Conservation (phyloP, 1,284 basidiomycete genomes). For the Amylostereum areolatum region DNA sequence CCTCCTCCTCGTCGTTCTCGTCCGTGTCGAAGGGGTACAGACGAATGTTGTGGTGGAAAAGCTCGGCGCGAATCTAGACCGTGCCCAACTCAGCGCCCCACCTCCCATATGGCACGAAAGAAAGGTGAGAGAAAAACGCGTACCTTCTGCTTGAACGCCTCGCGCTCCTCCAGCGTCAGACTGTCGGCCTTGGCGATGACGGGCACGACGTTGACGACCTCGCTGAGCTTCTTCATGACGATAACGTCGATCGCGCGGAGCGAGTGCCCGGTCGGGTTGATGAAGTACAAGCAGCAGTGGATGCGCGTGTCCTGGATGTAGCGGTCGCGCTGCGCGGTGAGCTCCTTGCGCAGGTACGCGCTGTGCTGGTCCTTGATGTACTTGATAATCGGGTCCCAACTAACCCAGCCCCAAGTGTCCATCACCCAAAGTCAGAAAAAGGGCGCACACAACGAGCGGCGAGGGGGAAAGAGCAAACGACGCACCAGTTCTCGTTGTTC, state of each 20-base stretch:
- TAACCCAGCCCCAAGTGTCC: slow-evolving; percentile 20
- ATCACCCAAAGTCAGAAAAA: background rate
- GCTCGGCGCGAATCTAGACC: slow-evolving; percentile 82
- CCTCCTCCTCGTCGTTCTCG: slow-evolving; percentile 90
- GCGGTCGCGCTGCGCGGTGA: slow-evolving; percentile 97
- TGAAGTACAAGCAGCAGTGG: slow-evolving; percentile 98
- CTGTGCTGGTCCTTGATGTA: slow-evolving; percentile 99
- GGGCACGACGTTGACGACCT: slow-evolving; percentile 98
- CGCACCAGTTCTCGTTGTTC: slow-evolving; percentile 97
- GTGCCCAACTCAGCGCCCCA: background rate
- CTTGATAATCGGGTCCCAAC: slow-evolving; percentile 98
- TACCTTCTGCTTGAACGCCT: slow-evolving; percentile 89
- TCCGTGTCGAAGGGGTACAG: slow-evolving; percentile 97
- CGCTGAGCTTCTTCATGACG: slow-evolving; percentile 97
- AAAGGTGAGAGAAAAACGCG: slow-evolving; percentile 1
- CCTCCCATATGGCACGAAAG: too few relatives aligned
- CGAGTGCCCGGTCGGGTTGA: slow-evolving; percentile 94
- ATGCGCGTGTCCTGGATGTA: slow-evolving; percentile 98
- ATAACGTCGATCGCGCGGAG: slow-evolving; percentile 93
- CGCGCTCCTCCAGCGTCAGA: slow-evolving; percentile 90
- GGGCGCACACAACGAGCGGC: background rate
- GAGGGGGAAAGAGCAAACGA: slow-evolving; percentile 11
- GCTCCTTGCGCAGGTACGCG: slow-evolving; percentile 96
- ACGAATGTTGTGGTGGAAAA: slow-evolving; percentile 90
- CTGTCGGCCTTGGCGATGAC: slow-evolving; percentile 98